Conservation (phyloP, 495 filamentous ascomycete species). For the Aspergillus mulundensis region DNA sequence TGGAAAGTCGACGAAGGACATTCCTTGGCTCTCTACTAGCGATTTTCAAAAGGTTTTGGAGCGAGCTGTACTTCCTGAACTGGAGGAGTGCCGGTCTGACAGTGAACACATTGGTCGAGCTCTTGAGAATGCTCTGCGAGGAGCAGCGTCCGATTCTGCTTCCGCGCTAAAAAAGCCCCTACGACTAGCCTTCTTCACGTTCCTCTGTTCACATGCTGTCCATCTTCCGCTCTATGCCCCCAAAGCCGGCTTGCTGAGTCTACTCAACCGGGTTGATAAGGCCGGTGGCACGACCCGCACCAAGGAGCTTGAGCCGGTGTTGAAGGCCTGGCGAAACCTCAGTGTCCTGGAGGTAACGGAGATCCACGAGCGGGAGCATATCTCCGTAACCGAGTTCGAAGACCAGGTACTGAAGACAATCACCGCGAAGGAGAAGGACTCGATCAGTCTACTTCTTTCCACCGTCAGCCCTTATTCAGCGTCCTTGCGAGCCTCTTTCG, state of each 20-base stretch:
- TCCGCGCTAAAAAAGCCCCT: conserved; percentile 61
- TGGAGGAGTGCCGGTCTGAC: conserved; percentile 84
- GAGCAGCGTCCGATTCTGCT: conserved; percentile 34
- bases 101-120: conserved; percentile 55
- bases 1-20: conserved; percentile 43
- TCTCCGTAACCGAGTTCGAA: conserved; percentile 59
- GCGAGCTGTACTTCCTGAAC: conserved; percentile 58
- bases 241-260: conserved; percentile 64
- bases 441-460: conserved; percentile 55
- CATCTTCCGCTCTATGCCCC: conserved; percentile 60
- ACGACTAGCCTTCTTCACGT: conserved; percentile 64
- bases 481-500: conserved; percentile 45
- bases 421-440: conserved; percentile 61
- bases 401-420: conserved; percentile 57
- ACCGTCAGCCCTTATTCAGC: conserved; percentile 47
- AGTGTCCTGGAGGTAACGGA: conserved; percentile 36
- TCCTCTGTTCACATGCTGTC: conserved; percentile 68
- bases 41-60: conserved; percentile 57
- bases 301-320: conserved; percentile 62
- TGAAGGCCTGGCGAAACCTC: conserved; percentile 61
- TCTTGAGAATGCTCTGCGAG: conserved; percentile 55
- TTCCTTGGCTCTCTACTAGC: conserved; percentile 57
- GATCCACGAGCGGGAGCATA: conserved; percentile 51
- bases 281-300: conserved; percentile 61
- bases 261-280: conserved; percentile 67